Percentiles rank a stretch among this genome's conserved stretches.
Conservation (phyloP, 257 asterid species). For the Nicotiana knightiana region DNA sequence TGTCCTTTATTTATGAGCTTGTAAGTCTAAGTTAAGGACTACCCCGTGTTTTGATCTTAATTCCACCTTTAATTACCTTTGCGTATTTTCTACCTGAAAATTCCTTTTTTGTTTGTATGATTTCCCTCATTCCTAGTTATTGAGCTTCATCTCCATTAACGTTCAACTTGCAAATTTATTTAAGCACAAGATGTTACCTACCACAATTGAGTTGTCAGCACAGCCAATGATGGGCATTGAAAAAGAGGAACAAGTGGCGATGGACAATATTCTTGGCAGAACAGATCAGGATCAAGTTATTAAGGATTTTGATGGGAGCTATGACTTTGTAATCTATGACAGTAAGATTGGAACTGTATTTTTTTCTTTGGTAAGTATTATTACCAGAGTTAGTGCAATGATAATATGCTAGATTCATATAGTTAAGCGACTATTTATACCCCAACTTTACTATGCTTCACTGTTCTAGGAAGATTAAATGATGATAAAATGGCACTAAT, state of each 20-base stretch:
- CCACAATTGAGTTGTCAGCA: background rate
- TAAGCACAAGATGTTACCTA: background rate
- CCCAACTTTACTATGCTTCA: too few relatives aligned
- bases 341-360: conserved; percentile 62
- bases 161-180: background rate
- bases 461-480: too few relatives aligned
- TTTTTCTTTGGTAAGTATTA: conserved; percentile 50
- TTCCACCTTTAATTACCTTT: background rate
- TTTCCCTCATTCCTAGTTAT: background rate
- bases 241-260: background rate
- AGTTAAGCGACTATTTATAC: too few relatives aligned
- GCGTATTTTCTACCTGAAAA: background rate
- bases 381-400: too few relatives aligned
- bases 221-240: conserved; percentile 1
- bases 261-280: background rate
- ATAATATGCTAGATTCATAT: too few relatives aligned
- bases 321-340: conserved; percentile 72
- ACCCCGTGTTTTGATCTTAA: background rate
- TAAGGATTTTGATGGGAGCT: conserved; percentile 77
- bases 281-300: conserved; percentile 81
- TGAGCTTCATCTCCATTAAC: background rate
- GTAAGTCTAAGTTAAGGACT: background rate
- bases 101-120: background rate
- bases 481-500: too few relatives aligned
- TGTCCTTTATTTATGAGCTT: too few relatives aligned